Conservation (phyloP, 1,139 yeast species). For the Debaryomyces sp. region DNA sequence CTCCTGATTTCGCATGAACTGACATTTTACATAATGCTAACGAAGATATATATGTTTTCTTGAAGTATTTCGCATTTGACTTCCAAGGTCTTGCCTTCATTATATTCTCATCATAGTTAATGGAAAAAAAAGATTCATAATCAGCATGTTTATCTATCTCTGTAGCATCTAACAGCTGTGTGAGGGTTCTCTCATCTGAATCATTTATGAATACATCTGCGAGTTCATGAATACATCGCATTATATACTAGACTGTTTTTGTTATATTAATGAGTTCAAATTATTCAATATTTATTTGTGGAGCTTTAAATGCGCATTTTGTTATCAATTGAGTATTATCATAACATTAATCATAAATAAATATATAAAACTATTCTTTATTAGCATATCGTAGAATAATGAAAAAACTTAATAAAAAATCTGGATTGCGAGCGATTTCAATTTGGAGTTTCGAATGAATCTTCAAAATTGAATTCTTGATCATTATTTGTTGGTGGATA, state of each 20-base stretch:
- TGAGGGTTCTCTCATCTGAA: slow-evolving; percentile 1
- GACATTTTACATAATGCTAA: slow-evolving; percentile 80
- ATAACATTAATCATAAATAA: slow-evolving; percentile 1
- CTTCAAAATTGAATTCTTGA: slow-evolving; percentile 9
- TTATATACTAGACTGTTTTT: neutral
- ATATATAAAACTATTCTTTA: neutral
- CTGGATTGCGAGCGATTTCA: neutral
- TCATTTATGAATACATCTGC: neutral
- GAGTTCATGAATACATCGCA: slow-evolving; percentile 2
- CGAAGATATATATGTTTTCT: slow-evolving; percentile 67
- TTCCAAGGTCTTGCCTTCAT: slow-evolving; percentile 42
- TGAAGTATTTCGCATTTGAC: slow-evolving; percentile 60
- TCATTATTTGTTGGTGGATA: slow-evolving; percentile 11
- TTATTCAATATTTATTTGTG: neutral
- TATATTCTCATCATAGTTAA: slow-evolving; percentile 1
- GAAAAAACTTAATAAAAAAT: neutral
- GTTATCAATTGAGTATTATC: neutral
- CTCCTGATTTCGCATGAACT: slow-evolving; percentile 82
- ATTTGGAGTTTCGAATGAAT: slow-evolving; percentile 7
- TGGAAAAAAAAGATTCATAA: neutral
- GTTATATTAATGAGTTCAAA: neutral
- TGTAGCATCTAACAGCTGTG: slow-evolving; percentile 6
- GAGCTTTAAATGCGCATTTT: slow-evolving; percentile 2
- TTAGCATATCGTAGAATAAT: slow-evolving; percentile 2
- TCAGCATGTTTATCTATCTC: slow-evolving; percentile 2